Conservation (phyloP, 441 rosid genomes). For the Gossypium schwendimanii region DNA sequence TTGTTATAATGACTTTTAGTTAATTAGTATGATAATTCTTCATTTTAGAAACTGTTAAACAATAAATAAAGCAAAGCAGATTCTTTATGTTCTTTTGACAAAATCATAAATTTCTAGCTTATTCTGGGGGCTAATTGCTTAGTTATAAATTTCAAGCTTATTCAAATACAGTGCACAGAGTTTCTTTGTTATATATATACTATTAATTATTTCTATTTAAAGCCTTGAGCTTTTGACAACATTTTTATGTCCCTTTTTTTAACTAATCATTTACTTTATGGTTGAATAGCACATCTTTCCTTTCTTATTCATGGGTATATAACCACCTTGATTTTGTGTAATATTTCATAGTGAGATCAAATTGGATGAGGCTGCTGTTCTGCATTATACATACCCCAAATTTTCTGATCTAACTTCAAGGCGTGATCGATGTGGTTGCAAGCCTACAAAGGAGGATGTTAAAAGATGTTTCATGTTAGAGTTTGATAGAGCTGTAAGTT, state of each 20-base stretch:
- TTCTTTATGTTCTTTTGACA: not conserved
- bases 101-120: not conserved
- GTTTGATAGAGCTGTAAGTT: conserved; percentile 1
- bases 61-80: not conserved
- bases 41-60: not conserved
- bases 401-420: conserved; percentile 1
- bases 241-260: not conserved
- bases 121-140: not conserved
- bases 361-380: not conserved
- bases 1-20: not conserved
- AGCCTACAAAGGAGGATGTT: conserved; percentile 2
- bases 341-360: conserved; percentile 1
- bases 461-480: conserved; percentile 5
- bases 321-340: not conserved
- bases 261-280: not conserved
- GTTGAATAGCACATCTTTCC: not conserved
- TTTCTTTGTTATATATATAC: not conserved
- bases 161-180: not conserved
- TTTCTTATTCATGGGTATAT: not conserved
- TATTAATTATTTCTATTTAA: not conserved
- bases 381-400: conserved; percentile 2
- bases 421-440: conserved; percentile 8
- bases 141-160: not conserved
- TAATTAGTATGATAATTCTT: not conserved
- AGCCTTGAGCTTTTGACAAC: not conserved